Evolutionary conservation across 228 moss, liverwort and hornwort genomes (phyloP), one percentile per base, ranked within the genome.

Genomic region (Sphagnum magellanicum): DNA sequence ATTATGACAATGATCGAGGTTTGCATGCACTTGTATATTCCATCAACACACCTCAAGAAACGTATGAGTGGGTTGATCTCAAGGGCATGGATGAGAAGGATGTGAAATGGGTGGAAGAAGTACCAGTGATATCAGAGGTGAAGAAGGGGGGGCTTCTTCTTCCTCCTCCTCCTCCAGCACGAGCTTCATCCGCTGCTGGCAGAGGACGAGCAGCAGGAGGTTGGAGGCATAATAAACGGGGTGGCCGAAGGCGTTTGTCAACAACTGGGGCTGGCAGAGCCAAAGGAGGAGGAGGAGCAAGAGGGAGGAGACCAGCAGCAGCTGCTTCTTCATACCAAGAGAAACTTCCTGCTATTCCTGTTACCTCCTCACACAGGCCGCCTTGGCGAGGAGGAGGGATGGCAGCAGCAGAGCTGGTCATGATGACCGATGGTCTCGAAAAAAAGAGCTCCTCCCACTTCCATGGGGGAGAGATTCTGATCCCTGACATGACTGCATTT

Each of bases 61-160:
- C 79, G 16, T 76, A 78, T 48, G 92, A 92, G 73, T 90, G 90
- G 90, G 83, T 92, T 16, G 82, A 92, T 69, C 68, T 92, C 79
- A 90, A 84, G 53, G 69, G 71, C 50, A 75, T 92, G 74, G 80
- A 51, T 4, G 71, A 58, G 5, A 78, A 75, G 32, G 89, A 95
- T 49, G 68, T 95, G 51, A 73, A 87, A 9, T 90, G 95, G 95
- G 74, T 92, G 63, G 90, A 88, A 6, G 68, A 74, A 4, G 72
- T 85, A 8, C 63, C 72, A 0, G 52, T 84, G 63, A 52, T 73
- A 9, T 5, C 78, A 16, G 74, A 76, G 0, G 81, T 72, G 6
- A 77, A 85, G 52, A 32, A 32, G 32, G 32, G 32, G 32, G 32
- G 32, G 3, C 32, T 32, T 32, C 32, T 32, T 32, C 71, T 57